A percentile compares a stretch with the other conserved stretches of the same genome.
These are phyloP conservation scores for Candida sanyaensis DNA, from an alignment of 1,139 yeast genomes.

Conservation along the genomic window DNA sequence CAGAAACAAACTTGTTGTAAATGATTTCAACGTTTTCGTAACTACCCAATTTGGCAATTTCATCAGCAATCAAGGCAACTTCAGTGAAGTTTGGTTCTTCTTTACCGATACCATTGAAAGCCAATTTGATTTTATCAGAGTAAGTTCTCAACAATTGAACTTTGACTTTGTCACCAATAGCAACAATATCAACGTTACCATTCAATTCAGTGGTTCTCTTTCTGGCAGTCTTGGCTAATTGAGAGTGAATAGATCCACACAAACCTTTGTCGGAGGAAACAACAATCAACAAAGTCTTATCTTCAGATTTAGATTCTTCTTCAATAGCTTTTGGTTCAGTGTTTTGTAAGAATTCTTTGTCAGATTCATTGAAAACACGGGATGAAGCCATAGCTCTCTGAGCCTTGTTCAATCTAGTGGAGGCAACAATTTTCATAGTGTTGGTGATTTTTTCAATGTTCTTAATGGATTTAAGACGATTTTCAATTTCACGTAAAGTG, in stretches of 20 bases:
- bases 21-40: constrained; percentile 80
- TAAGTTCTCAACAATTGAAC: constrained; percentile 85
- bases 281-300: constrained; percentile 69
- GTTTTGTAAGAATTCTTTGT: constrained; percentile 73
- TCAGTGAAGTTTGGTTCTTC: constrained; percentile 94
- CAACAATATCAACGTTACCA: constrained; percentile 77
- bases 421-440: constrained; percentile 99
- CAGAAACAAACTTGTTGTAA: constrained; percentile 85
- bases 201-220: constrained; percentile 55
- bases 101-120: constrained; percentile 91
- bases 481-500: constrained; percentile 97
- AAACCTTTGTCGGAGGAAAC: constrained; percentile 97
- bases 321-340: constrained; percentile 72
- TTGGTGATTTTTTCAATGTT: constrained; percentile 99
- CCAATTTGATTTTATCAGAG: constrained; percentile 65
- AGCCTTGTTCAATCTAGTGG: constrained; percentile 94
- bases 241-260: constrained; percentile 98
- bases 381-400: constrained; percentile 93
- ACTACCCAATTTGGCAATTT: constrained; percentile 65
- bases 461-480: constrained; percentile 96
- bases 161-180: constrained; percentile 94
- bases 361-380: constrained; percentile 81
- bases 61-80: constrained; percentile 87
- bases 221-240: constrained; percentile 87
- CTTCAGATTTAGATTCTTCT: constrained; percentile 49